These are phyloP conservation scores for Citrus australasica DNA, from an alignment of 345 rosid genomes.

Conservation along the genomic window DNA sequence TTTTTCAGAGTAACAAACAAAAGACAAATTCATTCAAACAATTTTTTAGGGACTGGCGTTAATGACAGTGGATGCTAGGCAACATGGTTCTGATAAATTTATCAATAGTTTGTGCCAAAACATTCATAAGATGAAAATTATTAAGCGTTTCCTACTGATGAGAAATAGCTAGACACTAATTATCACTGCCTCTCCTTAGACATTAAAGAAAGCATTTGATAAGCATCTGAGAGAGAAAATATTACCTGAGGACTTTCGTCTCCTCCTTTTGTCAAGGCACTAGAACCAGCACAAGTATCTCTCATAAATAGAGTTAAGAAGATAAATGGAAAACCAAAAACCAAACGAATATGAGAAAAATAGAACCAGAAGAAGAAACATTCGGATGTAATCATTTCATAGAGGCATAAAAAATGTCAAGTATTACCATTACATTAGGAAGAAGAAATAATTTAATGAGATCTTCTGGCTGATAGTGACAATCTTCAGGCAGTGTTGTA, in stretches of 20 bases:
- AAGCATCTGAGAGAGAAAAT: not conserved
- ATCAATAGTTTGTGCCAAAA: not conserved
- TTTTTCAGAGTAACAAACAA: not conserved
- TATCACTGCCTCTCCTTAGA: not conserved
- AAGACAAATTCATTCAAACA: not conserved
- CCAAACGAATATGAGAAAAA: not conserved
- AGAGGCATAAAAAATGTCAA: constrained; percentile 2
- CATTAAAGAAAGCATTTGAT: not conserved
- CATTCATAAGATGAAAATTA: not conserved
- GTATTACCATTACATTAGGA: constrained; percentile 72
- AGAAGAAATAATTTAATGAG: constrained; percentile 85
- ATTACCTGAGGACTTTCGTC: constrained; percentile 61
- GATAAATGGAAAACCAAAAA: too few species aligned
- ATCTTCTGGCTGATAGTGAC: constrained; percentile 93
- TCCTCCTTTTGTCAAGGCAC: constrained; percentile 74
- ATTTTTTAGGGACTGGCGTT: not conserved
- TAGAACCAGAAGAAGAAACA: constrained; percentile 4
- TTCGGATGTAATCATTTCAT: not conserved
- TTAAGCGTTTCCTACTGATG: not conserved
- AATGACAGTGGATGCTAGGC: not conserved
- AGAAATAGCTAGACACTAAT: not conserved
- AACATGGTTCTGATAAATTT: not conserved
- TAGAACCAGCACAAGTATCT: constrained; percentile 36
- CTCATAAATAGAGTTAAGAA: constrained; percentile 12
- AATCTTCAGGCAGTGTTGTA: constrained; percentile 90